These are phyloP conservation scores for Rhododendron mucronatum DNA, from an alignment of 148 eudicot species.

Conservation along the genomic window DNA sequence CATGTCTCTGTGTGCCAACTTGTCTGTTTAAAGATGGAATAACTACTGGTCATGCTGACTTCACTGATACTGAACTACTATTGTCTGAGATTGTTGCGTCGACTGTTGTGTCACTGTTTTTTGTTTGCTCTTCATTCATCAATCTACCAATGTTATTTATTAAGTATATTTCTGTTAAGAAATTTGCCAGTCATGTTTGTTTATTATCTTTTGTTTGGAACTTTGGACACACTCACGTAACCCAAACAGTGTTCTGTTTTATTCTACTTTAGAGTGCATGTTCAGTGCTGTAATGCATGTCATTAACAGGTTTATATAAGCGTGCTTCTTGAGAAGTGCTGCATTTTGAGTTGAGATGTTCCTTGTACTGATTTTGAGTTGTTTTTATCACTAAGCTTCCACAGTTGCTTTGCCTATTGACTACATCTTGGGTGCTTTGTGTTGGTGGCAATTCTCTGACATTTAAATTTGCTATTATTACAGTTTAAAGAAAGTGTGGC, in stretches of 20 bases:
- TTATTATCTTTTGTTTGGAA: background rate
- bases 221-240: background rate
- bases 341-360: background rate
- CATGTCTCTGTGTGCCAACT: background rate
- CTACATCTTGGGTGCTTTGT: background rate
- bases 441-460: slow-evolving; percentile 1
- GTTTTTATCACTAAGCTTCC: background rate
- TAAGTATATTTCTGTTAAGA: background rate
- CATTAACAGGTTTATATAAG: background rate
- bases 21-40: background rate
- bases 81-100: background rate
- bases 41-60: no score
- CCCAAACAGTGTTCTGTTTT: background rate
- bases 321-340: background rate
- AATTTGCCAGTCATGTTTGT: background rate
- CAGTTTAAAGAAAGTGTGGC: slow-evolving; percentile 97
- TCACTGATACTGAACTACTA: background rate
- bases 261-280: background rate
- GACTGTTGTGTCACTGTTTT: background rate
- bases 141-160: background rate
- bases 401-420: background rate
- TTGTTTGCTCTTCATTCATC: background rate
- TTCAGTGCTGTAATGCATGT: background rate
- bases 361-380: background rate
- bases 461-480: background rate